Percentiles rank a stretch among this genome's conserved stretches.
These are phyloP conservation scores for Borealophlyctis nickersoniae DNA, from an alignment of 192 early-diverging fungal species.

Conservation along the genomic window DNA sequence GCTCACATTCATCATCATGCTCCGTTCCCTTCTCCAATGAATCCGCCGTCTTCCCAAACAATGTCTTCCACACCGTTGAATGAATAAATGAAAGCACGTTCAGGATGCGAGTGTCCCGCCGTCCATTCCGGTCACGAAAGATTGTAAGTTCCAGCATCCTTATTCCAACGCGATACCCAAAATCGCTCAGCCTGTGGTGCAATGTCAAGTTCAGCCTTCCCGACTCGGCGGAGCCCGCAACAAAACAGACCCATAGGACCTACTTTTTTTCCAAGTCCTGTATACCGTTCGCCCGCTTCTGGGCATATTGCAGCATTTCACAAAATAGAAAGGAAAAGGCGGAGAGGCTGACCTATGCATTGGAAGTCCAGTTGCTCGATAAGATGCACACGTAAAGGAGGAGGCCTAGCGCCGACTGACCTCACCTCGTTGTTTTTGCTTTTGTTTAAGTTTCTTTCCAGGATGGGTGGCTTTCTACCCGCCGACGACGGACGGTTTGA, in stretches of 20 bases:
- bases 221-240: background rate
- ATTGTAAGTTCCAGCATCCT: slow-evolving; percentile 84
- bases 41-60: slow-evolving; percentile 97
- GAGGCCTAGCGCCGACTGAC: slow-evolving; percentile 62
- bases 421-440: slow-evolving; percentile 72
- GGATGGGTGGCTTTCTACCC: slow-evolving; percentile 41
- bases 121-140: slow-evolving; percentile 83
- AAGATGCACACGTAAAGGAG: background rate
- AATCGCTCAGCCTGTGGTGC: slow-evolving; percentile 70
- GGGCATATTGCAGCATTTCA: slow-evolving; percentile 95
- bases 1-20: slow-evolving; percentile 92
- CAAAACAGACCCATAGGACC: background rate
- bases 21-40: slow-evolving; percentile 95
- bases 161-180: slow-evolving; percentile 92
- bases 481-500: background rate
- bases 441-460: slow-evolving; percentile 76
- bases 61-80: slow-evolving; percentile 85
- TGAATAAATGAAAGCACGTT: slow-evolving; percentile 91
- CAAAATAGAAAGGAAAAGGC: slow-evolving; percentile 90
- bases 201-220: background rate
- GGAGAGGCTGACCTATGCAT: slow-evolving; percentile 63
- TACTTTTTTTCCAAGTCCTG: slow-evolving; percentile 95
- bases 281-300: slow-evolving; percentile 90
- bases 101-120: slow-evolving; percentile 86
- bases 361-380: no score